A percentile compares a stretch with the other conserved stretches of the same genome.
phyloP scores from a whole-genome alignment of 208 protist species.

The Leishmania guyanensis region DNA sequence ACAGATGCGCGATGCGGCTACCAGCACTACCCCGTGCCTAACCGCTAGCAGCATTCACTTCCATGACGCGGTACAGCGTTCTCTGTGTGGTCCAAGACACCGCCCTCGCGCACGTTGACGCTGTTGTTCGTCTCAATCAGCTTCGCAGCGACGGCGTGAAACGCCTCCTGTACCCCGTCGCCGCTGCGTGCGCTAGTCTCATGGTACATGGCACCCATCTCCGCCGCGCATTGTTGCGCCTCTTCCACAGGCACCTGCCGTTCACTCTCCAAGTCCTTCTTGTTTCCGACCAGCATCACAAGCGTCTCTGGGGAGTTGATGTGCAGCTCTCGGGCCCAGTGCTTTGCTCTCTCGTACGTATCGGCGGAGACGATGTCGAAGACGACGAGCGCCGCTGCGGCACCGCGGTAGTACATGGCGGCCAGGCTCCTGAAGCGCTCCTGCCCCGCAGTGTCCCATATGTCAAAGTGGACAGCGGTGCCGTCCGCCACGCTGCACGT shows the following conservation, averaged over 20 bases:
- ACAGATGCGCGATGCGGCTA: background rate
- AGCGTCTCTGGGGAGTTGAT: constrained; percentile 90
- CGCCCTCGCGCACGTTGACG: constrained; percentile 70
- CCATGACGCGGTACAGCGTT: constrained; percentile 13
- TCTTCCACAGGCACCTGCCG: constrained; percentile 64
- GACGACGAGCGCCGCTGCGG: constrained; percentile 92
- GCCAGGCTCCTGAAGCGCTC: constrained; percentile 89
- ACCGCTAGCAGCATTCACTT: constrained; percentile 4
- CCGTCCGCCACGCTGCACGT: constrained; percentile 59
- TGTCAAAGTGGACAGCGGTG: constrained; percentile 74
- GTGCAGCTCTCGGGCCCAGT: constrained; percentile 96
- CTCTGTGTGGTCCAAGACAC: constrained; percentile 50
- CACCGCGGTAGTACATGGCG: constrained; percentile 93
- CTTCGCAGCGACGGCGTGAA: constrained; percentile 52
- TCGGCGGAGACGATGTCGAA: constrained; percentile 96
- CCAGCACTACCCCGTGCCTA: background rate
- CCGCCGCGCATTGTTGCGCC: constrained; percentile 47
- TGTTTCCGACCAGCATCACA: constrained; percentile 95
- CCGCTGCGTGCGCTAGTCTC: constrained; percentile 83
- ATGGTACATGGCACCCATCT: constrained; percentile 53
- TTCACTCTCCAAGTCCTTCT: constrained; percentile 87
- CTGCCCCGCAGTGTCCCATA: constrained; percentile 93
- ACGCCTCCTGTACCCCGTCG: constrained; percentile 68
- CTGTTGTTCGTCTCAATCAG: constrained; percentile 61
- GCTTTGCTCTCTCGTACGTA: constrained; percentile 94